Evolutionary conservation across 2,329 filamentous ascomycete genomes (phyloP), one percentile per base, ranked within the genome.

Genomic region (Uncinocarpus reesii): DNA sequence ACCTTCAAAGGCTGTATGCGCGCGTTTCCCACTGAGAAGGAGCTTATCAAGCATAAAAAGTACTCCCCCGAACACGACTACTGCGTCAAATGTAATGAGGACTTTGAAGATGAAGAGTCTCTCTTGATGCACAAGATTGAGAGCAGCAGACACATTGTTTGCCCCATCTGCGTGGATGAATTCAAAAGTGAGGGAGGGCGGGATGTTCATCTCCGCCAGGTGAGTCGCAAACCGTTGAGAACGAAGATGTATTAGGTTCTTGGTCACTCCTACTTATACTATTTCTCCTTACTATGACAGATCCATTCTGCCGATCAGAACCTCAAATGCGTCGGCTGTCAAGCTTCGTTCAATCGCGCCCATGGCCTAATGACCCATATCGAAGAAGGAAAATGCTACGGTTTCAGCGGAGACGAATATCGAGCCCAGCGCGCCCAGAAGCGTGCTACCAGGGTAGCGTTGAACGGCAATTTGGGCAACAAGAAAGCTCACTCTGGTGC

Each of bases 111-210:
- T 8, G 71, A 69, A 37, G 68, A 71, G 28, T 62, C 64, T 2
- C 58, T 71, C 2, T 62, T 71, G 6, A 57, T 67, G n/a, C 75
- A 78, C 60, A 76, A 75, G 55, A 61, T 71, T 35, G 58, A 60
- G 41, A 71, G 64, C 28, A 57, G 64, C 2, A 68, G 65, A 24
- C 72, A 77, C 52, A 71, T 75, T 38, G 70, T 70, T 43, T 81
- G 78, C 58, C 72, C 75, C 10, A 65, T 78, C 35, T 81, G 78
- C 46, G 74, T 72, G 10, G 58, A 69, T 7, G 76, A 80, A 35
- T 80, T 78, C 61, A 71, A 71, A 52, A 76, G 70, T 23, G 64
- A 69, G 2, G 68, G 67, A 18, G 78, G 76, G 1, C 65, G 74
- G 8, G 70, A 73, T 46, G 56, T 56, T 16, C 78, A 81, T 53